Conservation (phyloP, 176 grass and related monocot species). For the Aegilops sharonensis region DNA sequence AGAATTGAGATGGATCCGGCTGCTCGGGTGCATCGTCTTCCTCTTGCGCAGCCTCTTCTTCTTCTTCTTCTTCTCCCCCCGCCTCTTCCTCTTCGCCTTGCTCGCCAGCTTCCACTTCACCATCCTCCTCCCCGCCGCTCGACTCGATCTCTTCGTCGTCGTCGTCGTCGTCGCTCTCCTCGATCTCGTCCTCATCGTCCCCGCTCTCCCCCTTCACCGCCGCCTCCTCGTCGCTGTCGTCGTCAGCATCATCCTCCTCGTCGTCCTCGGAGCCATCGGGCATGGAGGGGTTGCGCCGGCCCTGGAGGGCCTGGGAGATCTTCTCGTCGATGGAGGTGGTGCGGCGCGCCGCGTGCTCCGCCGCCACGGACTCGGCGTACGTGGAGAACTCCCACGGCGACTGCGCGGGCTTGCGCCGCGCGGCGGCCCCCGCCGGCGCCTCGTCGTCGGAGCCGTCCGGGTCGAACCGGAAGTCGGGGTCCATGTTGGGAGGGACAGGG, state of each 20-base stretch:
- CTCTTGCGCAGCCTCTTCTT: conserved; percentile 29
- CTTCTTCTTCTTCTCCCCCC: background rate
- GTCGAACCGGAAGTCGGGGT: conserved; percentile 72
- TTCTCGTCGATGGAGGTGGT: conserved; percentile 80
- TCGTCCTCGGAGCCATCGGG: conserved; percentile 28
- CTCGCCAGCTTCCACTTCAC: background rate
- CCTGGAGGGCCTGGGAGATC: conserved; percentile 54
- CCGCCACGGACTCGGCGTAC: conserved; percentile 68
- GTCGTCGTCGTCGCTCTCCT: conserved; percentile 27
- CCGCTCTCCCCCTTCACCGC: conserved; percentile 37
- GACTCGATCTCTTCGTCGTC: conserved; percentile 10
- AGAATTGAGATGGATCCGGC: conserved; percentile 48
- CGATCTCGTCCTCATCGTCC: conserved; percentile 44
- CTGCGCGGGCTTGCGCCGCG: conserved; percentile 31
- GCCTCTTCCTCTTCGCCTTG: background rate
- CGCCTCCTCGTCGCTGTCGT: conserved; percentile 15
- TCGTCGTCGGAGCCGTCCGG: conserved; percentile 56
- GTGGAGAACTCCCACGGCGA: conserved; percentile 85
- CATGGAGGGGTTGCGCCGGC: conserved; percentile 31
- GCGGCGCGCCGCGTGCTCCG: conserved; percentile 51
- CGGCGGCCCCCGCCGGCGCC: background rate
- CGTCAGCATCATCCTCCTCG: conserved; percentile 19
- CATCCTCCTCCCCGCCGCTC: background rate
- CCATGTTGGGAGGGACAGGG: conserved; percentile 39
- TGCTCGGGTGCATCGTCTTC: conserved; percentile 18